phyloP scores from a whole-genome alignment of 1,284 basidiomycete species.

The Leccinum pseudoinsigne region DNA sequence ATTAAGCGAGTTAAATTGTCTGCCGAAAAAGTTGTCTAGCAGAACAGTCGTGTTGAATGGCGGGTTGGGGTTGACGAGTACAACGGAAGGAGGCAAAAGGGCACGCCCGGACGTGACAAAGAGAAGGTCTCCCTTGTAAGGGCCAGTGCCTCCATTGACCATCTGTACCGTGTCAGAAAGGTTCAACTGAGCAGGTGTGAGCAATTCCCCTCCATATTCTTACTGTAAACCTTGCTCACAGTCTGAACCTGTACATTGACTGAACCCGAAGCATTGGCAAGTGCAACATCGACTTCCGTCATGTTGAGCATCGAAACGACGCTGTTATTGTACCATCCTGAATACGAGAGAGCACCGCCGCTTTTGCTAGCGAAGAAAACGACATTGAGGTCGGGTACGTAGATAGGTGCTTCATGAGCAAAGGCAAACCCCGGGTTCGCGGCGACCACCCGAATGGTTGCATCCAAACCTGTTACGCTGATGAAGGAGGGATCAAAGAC shows the following conservation, averaged over 20 bases:
- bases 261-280: conserved; percentile 34
- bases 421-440: conserved; percentile 60
- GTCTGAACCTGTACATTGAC: conserved; percentile 58
- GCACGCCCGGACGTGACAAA: conserved; percentile 72
- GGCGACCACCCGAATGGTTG: conserved; percentile 59
- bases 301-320: conserved; percentile 47
- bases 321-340: conserved; percentile 48
- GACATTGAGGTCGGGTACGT: conserved; percentile 56
- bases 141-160: conserved; percentile 77
- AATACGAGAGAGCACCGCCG: conserved; percentile 41
- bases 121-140: conserved; percentile 60
- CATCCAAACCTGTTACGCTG: conserved; percentile 54
- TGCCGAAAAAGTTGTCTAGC: conserved; percentile 71
- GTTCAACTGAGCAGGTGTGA: conserved; percentile 39
- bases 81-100: conserved; percentile 59
- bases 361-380: conserved; percentile 53
- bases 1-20: conserved; percentile 82
- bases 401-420: conserved; percentile 76
- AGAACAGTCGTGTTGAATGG: conserved; percentile 66
- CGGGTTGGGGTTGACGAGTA: conserved; percentile 59
- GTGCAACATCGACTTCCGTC: conserved; percentile 42
- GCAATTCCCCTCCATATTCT: neutral
- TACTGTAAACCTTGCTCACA: conserved; percentile 36
- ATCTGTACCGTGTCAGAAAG: conserved; percentile 56
- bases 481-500: conserved; percentile 64